Evolutionary conservation across 805 yeast genomes (phyloP), one percentile per base, ranked within the genome.

Genomic region (Hanseniaspora taiwanica): DNA sequence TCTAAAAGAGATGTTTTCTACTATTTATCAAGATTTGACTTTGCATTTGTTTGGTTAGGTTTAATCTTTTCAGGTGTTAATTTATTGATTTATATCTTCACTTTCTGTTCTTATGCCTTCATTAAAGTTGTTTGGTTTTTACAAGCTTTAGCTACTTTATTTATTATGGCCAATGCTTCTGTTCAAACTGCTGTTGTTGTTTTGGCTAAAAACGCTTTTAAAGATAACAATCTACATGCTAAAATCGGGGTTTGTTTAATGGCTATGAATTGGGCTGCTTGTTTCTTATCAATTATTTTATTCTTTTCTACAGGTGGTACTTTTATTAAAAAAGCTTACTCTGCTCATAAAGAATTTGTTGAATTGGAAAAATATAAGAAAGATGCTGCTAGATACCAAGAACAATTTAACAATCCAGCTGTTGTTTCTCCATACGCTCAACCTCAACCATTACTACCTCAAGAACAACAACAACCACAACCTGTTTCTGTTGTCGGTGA

Each of bases 131-230:
- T 71, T 23, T 64, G 74, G 42, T 63, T 71, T 46, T 69, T 79
- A 48, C 63, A 69, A 36, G 39, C 65, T 2, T 46, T 76, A 39
- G 83, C 74, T 24, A 56, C 72, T 36, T 42, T 81, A 38, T 72
- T 76, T 55, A 61, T 65, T 44, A 63, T 73, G 29, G 78, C 78
- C 38, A 83, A 80, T 40, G 79, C 81, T 35, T 64, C 82, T 10
- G 64, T 79, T 54, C 72, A 76, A 57, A 84, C 95, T 25, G 91
- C 94, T 2, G 81, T 73, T 35, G 59, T 71, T 45, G 94, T 80
- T n/a, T 55, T 81, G 64, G 91, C 83, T 36, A 78, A 69, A 56
- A 67, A 75, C 51, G 78, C 80, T 21, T 87, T 87, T 71, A 53
- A 58, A 31, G 23, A 42, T 13, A 14, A 37, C 19, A 32, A 38